phyloP scores from a whole-genome alignment of 768 basidiomycete genomes.

The Suillus brevipes region DNA sequence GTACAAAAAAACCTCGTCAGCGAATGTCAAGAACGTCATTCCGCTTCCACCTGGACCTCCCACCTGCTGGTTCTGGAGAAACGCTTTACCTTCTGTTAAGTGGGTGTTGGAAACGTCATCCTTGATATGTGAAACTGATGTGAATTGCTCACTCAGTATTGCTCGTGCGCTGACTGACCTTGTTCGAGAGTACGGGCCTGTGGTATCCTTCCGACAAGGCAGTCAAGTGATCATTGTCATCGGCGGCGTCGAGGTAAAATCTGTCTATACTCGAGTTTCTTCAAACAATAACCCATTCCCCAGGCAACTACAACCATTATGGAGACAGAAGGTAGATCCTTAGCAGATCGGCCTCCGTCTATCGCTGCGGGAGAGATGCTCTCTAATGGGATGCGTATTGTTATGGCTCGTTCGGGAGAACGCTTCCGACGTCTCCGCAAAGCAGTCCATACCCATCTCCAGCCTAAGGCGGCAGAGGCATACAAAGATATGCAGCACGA shows the following conservation, averaged over 20 bases:
- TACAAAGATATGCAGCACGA: slow-evolving; percentile 46
- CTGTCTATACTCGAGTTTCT: background rate
- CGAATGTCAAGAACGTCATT: slow-evolving; percentile 8
- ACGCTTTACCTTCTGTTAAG: slow-evolving; percentile 7
- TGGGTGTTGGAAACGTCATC: too few species aligned
- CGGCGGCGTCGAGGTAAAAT: background rate
- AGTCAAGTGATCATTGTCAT: slow-evolving; percentile 19
- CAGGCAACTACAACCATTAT: slow-evolving; percentile 56
- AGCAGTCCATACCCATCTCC: slow-evolving; percentile 52
- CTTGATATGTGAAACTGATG: too few species aligned
- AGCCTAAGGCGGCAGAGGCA: slow-evolving; percentile 42
- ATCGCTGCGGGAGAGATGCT: slow-evolving; percentile 55
- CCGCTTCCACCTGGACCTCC: slow-evolving; percentile 10
- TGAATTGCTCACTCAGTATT: too few species aligned
- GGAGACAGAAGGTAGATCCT: slow-evolving; percentile 52
- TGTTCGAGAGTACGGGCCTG: slow-evolving; percentile 58
- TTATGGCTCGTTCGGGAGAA: slow-evolving; percentile 50
- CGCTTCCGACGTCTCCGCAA: slow-evolving; percentile 56
- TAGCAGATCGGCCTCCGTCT: slow-evolving; percentile 47
- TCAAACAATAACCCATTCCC: slow-evolving; percentile 15
- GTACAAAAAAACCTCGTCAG: too few species aligned
- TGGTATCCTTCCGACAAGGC: slow-evolving; percentile 55
- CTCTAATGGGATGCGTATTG: slow-evolving; percentile 52
- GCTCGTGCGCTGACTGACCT: slow-evolving; percentile 53
- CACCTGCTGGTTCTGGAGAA: slow-evolving; percentile 13